A percentile compares a stretch with the other conserved stretches of the same genome.
Conservation (phyloP, 1,284 basidiomycete genomes). For the Golubevia sp. region DNA sequence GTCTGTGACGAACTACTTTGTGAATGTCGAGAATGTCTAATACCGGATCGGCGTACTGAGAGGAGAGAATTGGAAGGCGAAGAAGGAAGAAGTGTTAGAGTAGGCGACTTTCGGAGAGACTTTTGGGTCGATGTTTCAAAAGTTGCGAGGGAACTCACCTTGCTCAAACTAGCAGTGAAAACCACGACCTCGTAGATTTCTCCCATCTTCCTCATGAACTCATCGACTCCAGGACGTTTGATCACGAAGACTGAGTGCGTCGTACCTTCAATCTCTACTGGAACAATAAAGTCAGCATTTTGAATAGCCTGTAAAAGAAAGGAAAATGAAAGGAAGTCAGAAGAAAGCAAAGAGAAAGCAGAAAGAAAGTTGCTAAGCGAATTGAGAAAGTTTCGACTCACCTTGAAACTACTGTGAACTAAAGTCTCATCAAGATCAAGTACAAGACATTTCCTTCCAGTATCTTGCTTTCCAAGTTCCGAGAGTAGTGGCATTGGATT, state of each 20-base stretch:
- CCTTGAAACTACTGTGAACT: constrained; percentile 91
- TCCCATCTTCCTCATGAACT: constrained; percentile 95
- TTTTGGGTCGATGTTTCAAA: not conserved
- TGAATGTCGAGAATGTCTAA: constrained; percentile 93
- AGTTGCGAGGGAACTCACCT: constrained; percentile 67
- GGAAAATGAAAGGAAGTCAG: not conserved
- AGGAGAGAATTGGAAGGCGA: constrained; percentile 10
- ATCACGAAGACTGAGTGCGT: constrained; percentile 99
- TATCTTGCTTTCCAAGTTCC: constrained; percentile 73
- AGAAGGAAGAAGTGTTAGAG: constrained; percentile 4
- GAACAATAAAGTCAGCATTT: constrained; percentile 95
- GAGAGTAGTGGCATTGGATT: constrained; percentile 80
- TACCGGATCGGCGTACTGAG: constrained; percentile 94
- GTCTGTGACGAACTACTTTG: constrained; percentile 87
- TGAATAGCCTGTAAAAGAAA: constrained; percentile 75
- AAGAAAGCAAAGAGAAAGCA: not conserved
- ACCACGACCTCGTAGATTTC: constrained; percentile 98
- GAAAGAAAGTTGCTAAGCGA: not conserved
- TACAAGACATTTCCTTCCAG: constrained; percentile 83
- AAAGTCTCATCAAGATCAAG: constrained; percentile 95
- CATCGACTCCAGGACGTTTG: constrained; percentile 96
- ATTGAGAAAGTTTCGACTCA: constrained; percentile 56
- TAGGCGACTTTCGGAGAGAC: not conserved
- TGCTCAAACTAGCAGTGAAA: constrained; percentile 95
- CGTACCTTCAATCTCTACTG: constrained; percentile 97